Evolutionary conservation across 805 yeast species (phyloP), one percentile per base, ranked within the genome.

Genomic region (Kuraishia cidri): DNA sequence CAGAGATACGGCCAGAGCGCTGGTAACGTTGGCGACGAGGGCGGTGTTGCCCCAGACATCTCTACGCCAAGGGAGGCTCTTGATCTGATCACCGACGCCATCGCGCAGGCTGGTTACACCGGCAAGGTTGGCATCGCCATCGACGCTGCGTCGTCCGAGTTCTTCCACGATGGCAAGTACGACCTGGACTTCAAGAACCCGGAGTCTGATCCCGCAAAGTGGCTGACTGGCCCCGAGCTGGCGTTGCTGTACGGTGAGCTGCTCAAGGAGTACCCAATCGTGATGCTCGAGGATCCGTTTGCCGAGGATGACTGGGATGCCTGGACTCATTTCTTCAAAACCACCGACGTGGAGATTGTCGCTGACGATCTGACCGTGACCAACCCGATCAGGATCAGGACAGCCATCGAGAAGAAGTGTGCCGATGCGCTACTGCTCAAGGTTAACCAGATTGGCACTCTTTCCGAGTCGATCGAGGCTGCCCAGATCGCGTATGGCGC

Each of bases 11-110:
- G 98, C 62, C 81, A 85, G 60, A 80, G 94, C 44, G 98, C 98
- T 56, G 97, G 96, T 71, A 90, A 90, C 73, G 98, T 90, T 62
- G 98, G 98, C 79, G 98, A 90, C 69, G 98, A 90, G 77, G 98
- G 98, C 82, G 98, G 98, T 79, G 96, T 90, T 73, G 98, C 98
- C 56, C 98, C 98, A 67, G 85, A 87, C 67, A 79, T 92, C 50
- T 75, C 81, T 48, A 76, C 96, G 52, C 90, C 98, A 60, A 84
- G 77, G 66, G 97, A 90, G 78, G 98, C 97, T 53, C 73, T 90
- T 48, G 97, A 92, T 72, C 79, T 90, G 64, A 86, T 90, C 64
- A 73, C 76, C 51, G 80, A 66, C 47, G 86, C 98, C 58, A 90
- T 92, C 62, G 84, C 78, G 62, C 64, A 69, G 50, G 96, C 98